A percentile compares a stretch with the other conserved stretches of the same genome.
Evolutionary conservation across 192 early-diverging fungal genomes (phyloP).

Genomic region (Phlyctochytrium arcticum): DNA sequence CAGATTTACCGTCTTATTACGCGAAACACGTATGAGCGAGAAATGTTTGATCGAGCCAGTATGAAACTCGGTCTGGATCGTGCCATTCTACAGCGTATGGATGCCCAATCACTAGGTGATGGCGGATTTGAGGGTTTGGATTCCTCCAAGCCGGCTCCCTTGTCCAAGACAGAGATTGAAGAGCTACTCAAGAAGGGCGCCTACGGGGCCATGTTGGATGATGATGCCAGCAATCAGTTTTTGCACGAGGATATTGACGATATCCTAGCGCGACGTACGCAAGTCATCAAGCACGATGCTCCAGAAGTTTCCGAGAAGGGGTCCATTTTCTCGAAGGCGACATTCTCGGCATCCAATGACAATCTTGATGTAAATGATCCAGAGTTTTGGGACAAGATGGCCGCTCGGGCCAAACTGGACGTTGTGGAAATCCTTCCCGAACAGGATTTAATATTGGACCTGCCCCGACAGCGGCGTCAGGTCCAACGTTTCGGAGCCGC

Average conservation of each 20-base stretch:
- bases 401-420: constrained; percentile 68
- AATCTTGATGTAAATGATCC: constrained; percentile 80
- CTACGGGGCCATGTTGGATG: constrained; percentile 82
- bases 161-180: constrained; percentile 77
- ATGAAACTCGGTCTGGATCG: constrained; percentile 81
- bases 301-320: constrained; percentile 46
- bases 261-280: constrained; percentile 72
- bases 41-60: constrained; percentile 86
- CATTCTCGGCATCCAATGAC: constrained; percentile 53
- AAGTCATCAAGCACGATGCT: constrained; percentile 71
- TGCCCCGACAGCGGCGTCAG: constrained; percentile 64
- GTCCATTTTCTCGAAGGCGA: constrained; percentile 85
- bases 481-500: constrained; percentile 58
- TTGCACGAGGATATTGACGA: constrained; percentile 87
- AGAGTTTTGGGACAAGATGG: constrained; percentile 88
- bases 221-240: constrained; percentile 69
- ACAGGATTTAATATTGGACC: constrained; percentile 63
- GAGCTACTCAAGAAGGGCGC: constrained; percentile 84
- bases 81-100: constrained; percentile 73
- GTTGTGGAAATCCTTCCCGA: constrained; percentile 49
- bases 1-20: constrained; percentile 70
- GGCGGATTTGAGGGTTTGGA: constrained; percentile 17
- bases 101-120: constrained; percentile 35
- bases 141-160: constrained; percentile 40
- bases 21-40: constrained; percentile 79